phyloP scores from a whole-genome alignment of 2,329 filamentous ascomycete genomes.

The Ceratocystis alfenasii region DNA sequence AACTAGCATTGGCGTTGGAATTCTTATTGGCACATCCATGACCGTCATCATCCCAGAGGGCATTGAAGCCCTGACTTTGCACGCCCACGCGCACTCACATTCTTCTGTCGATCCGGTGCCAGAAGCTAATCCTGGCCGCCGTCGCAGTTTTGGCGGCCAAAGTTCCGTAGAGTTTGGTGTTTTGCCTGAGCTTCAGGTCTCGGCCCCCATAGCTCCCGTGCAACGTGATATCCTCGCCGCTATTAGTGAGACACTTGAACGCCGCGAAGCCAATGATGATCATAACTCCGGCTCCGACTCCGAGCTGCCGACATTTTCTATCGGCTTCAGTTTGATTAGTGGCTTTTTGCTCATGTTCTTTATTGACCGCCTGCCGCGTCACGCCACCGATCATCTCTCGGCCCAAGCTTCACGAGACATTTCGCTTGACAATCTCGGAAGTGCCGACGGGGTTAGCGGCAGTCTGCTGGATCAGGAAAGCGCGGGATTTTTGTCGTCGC shows the following conservation, averaged over 20 bases:
- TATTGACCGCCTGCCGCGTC: conserved; percentile 71
- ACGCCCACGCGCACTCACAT: conserved; percentile 31
- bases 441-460: conserved; percentile 26
- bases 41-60: conserved; percentile 98
- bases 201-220: background rate
- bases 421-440: conserved; percentile 67
- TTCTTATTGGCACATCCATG: conserved; percentile 86
- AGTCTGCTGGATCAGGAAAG: conserved; percentile 39
- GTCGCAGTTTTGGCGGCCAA: background rate
- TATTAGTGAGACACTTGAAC: conserved; percentile 22
- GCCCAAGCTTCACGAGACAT: conserved; percentile 68
- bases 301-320: conserved; percentile 56
- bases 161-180: background rate
- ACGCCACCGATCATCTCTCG: conserved; percentile 52
- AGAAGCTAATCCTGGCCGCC: background rate
- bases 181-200: conserved; percentile 9
- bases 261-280: conserved; percentile 23
- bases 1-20: conserved; percentile 83
- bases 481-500: conserved; percentile 46
- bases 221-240: conserved; percentile 20
- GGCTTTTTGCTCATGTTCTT: conserved; percentile 97
- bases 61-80: conserved; percentile 61
- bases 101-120: background rate
- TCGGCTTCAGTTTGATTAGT: conserved; percentile 73
- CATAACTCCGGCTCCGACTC: conserved; percentile 29